phyloP scores from a whole-genome alignment of 1,139 yeast species.

The Candida sp. region DNA sequence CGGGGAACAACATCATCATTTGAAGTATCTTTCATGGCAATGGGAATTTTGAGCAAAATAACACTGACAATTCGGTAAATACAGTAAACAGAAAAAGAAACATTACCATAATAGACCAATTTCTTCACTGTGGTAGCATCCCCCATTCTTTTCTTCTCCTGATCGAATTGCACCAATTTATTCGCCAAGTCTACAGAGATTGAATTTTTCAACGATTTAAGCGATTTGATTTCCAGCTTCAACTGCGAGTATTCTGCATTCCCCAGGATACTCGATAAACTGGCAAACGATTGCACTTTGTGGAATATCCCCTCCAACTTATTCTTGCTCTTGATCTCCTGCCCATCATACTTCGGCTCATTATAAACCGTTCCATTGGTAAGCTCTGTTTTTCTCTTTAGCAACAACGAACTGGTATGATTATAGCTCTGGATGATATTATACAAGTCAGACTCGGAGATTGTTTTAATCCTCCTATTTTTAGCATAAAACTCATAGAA shows the following conservation, averaged over 20 bases:
- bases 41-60: slow-evolving; percentile 27
- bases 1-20: slow-evolving; percentile 17
- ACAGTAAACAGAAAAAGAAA: slow-evolving; percentile 57
- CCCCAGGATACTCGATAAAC: slow-evolving; percentile 17
- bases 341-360: slow-evolving; percentile 12
- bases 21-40: slow-evolving; percentile 3
- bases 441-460: slow-evolving; percentile 23
- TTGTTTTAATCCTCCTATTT: background rate
- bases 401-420: slow-evolving; percentile 32
- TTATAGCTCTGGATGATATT: slow-evolving; percentile 34
- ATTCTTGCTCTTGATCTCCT: slow-evolving; percentile 8
- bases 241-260: slow-evolving; percentile 30
- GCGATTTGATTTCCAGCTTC: slow-evolving; percentile 31
- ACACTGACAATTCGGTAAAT: slow-evolving; percentile 57
- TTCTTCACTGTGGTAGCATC: slow-evolving; percentile 6
- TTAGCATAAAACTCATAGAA: slow-evolving; percentile 7
- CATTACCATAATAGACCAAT: slow-evolving; percentile 13
- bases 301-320: slow-evolving; percentile 25
- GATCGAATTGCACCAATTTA: slow-evolving; percentile 13
- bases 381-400: slow-evolving; percentile 31
- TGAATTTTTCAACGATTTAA: slow-evolving; percentile 21
- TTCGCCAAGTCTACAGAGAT: slow-evolving; percentile 29
- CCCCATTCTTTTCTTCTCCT: slow-evolving; percentile 9
- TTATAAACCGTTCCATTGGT: slow-evolving; percentile 28
- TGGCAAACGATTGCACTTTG: slow-evolving; percentile 44